Evolutionary conservation across 75 land plant genomes (phyloP).

Genomic region (Azolla pinnata): DNA sequence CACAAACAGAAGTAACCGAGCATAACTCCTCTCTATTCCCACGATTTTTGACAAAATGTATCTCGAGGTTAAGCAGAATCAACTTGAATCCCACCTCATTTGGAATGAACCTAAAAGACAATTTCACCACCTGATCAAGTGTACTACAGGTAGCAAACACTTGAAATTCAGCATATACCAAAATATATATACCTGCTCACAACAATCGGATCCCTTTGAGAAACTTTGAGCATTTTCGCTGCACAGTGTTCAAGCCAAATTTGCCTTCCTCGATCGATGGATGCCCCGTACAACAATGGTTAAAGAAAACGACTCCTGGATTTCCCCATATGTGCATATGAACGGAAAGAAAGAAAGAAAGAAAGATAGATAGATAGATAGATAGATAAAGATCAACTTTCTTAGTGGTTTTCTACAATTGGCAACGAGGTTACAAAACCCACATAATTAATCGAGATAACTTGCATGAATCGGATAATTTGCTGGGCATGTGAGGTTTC

Average conservation of each 20-base stretch:
- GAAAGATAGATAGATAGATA: too few species aligned
- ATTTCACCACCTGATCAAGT: neutral
- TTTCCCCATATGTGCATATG: neutral
- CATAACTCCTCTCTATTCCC: slow-evolving; percentile 51
- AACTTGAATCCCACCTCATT: slow-evolving; percentile 54
- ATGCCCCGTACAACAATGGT: slow-evolving; percentile 45
- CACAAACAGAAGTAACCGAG: neutral
- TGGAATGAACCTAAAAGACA: slow-evolving; percentile 42
- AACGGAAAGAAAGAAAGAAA: neutral
- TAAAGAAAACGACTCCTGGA: slow-evolving; percentile 19
- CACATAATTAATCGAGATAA: too few species aligned
- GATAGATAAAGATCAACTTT: too few species aligned
- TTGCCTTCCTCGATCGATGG: slow-evolving; percentile 30
- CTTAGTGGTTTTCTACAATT: too few species aligned
- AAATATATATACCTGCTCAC: slow-evolving; percentile 38
- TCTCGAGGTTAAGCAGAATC: slow-evolving; percentile 58
- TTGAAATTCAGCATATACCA: neutral
- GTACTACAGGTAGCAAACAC: neutral
- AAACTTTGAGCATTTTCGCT: slow-evolving; percentile 69
- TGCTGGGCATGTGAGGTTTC: too few species aligned
- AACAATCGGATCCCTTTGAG: slow-evolving; percentile 48
- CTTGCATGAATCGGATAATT: too few species aligned
- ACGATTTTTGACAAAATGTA: slow-evolving; percentile 65
- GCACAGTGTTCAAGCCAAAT: slow-evolving; percentile 65
- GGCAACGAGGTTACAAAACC: too few species aligned